These are phyloP conservation scores for Saccharomycopsis sp. DNA, from an alignment of 805 yeast species.

Conservation along the genomic window DNA sequence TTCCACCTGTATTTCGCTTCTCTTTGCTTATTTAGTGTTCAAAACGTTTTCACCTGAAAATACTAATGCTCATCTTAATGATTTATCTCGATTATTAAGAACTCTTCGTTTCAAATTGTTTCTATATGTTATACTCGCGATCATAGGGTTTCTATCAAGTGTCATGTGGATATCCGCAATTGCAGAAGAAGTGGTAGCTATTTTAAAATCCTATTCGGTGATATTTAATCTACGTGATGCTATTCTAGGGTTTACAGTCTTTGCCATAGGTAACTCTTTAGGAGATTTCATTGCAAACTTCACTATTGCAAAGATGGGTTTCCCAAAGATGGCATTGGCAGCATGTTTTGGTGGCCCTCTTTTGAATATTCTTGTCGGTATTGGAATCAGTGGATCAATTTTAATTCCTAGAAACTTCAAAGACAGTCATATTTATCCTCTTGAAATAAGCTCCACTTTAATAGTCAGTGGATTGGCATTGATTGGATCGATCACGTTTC, in stretches of 20 bases:
- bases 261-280: conserved; percentile 87
- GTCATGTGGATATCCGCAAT: conserved; percentile 62
- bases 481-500: conserved; percentile 22
- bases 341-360: conserved; percentile 95
- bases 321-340: conserved; percentile 85
- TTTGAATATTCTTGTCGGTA: conserved; percentile 66
- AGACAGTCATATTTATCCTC: conserved; percentile 13
- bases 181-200: conserved; percentile 63
- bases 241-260: conserved; percentile 76
- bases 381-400: conserved; percentile 68
- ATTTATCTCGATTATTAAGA: background rate
- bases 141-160: conserved; percentile 59
- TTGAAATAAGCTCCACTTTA: conserved; percentile 22
- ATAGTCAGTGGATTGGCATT: conserved; percentile 24
- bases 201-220: conserved; percentile 55
- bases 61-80: background rate
- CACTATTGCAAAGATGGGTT: conserved; percentile 74
- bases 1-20: background rate
- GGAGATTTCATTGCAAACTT: conserved; percentile 85
- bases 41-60: background rate
- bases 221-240: conserved; percentile 64
- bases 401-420: conserved; percentile 26
- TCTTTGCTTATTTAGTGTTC: background rate
- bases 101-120: conserved; percentile 16
- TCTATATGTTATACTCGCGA: conserved; percentile 30